A percentile compares a stretch with the other conserved stretches of the same genome.
Evolutionary conservation across 257 asterid species (phyloP).

Genomic region (Solanum tarapatanum): DNA sequence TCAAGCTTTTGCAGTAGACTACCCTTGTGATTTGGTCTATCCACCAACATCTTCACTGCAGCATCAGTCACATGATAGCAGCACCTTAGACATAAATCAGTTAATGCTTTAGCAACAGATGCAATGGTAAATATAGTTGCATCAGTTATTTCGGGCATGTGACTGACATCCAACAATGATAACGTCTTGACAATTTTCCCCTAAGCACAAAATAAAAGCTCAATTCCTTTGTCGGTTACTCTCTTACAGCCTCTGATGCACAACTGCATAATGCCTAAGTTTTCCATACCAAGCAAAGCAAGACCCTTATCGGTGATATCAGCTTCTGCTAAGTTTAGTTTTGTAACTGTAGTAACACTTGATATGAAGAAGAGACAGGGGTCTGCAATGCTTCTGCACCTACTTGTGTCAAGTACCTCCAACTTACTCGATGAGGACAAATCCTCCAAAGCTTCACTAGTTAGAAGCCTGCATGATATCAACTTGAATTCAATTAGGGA

Average conservation of each 20-base stretch:
- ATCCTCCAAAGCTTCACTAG: slow-evolving; percentile 52
- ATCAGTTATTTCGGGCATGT: slow-evolving; percentile 64
- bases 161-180: slow-evolving; percentile 48
- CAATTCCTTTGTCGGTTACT: slow-evolving; percentile 56
- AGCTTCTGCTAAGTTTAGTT: slow-evolving; percentile 58
- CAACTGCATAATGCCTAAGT: slow-evolving; percentile 34
- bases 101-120: slow-evolving; percentile 28
- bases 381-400: slow-evolving; percentile 71
- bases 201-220: slow-evolving; percentile 24
- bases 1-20: slow-evolving; percentile 43
- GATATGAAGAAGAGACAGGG: slow-evolving; percentile 40
- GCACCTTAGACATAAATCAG: slow-evolving; percentile 59
- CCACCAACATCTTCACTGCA: slow-evolving; percentile 31
- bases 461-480: slow-evolving; percentile 47
- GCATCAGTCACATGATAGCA: slow-evolving; percentile 51
- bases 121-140: slow-evolving; percentile 38
- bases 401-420: slow-evolving; percentile 46
- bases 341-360: slow-evolving; percentile 30
- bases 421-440: slow-evolving; percentile 37
- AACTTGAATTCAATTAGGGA: slow-evolving; percentile 56
- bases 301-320: slow-evolving; percentile 68
- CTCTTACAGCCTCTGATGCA: slow-evolving; percentile 57
- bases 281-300: slow-evolving; percentile 34
- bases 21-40: slow-evolving; percentile 9
- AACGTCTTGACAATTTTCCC: slow-evolving; percentile 36